Conservation (phyloP, 805 yeast species). For the Starmerella powellii region DNA sequence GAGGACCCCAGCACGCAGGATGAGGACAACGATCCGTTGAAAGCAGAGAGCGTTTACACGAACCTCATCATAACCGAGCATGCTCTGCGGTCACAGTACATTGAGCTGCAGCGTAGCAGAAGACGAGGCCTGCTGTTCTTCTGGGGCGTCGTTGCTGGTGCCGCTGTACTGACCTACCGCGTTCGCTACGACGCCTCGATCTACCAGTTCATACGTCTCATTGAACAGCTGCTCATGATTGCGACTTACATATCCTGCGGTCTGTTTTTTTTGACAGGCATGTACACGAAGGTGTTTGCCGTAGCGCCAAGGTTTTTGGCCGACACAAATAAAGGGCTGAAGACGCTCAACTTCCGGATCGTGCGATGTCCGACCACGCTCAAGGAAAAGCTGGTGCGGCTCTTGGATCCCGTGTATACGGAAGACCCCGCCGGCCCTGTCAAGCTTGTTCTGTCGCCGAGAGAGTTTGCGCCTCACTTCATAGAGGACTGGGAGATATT, state of each 20-base stretch:
- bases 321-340: slow-evolving; percentile 77
- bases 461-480: slow-evolving; percentile 68
- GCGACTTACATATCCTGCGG: slow-evolving; percentile 55
- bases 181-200: slow-evolving; percentile 28
- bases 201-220: slow-evolving; percentile 28
- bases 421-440: slow-evolving; percentile 53
- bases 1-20: neutral
- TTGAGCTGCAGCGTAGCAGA: slow-evolving; percentile 56
- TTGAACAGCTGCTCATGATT: slow-evolving; percentile 37
- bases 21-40: slow-evolving; percentile 5
- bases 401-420: slow-evolving; percentile 24
- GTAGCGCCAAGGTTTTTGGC: slow-evolving; percentile 66
- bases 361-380: slow-evolving; percentile 32
- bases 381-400: slow-evolving; percentile 24
- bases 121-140: slow-evolving; percentile 48
- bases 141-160: slow-evolving; percentile 23
- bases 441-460: slow-evolving; percentile 66
- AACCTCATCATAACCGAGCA: slow-evolving; percentile 78
- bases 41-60: slow-evolving; percentile 15
- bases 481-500: slow-evolving; percentile 93
- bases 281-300: slow-evolving; percentile 73
- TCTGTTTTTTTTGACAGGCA: slow-evolving; percentile 77
- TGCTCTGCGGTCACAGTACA: slow-evolving; percentile 66
- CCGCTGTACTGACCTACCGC: slow-evolving; percentile 27
- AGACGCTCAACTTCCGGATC: slow-evolving; percentile 68